Evolutionary conservation across 257 asterid species (phyloP).

Genomic region (Verbascum thapsus): DNA sequence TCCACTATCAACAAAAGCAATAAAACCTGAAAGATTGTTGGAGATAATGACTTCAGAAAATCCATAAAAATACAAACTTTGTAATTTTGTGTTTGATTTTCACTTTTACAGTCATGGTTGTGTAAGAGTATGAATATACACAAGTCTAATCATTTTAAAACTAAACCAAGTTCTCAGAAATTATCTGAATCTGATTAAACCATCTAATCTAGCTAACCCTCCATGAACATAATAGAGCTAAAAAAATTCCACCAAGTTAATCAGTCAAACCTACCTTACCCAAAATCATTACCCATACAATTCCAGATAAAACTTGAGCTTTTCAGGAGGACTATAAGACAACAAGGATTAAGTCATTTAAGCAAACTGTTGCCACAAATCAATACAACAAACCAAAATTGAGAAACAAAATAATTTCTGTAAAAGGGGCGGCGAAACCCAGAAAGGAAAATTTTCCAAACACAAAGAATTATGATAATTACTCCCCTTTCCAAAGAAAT

Average conservation of each 20-base stretch:
- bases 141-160: neutral
- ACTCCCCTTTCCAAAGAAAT: slow-evolving; percentile 26
- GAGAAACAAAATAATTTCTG: slow-evolving; percentile 6
- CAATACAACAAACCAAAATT: neutral
- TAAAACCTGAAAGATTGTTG: slow-evolving; percentile 53
- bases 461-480: slow-evolving; percentile 21
- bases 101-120: neutral
- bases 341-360: slow-evolving; percentile 18
- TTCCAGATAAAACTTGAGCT: neutral
- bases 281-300: slow-evolving; percentile 16
- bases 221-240: slow-evolving; percentile 19
- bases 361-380: slow-evolving; percentile 3
- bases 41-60: slow-evolving; percentile 21
- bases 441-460: slow-evolving; percentile 26
- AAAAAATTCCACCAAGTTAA: slow-evolving; percentile 18
- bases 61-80: neutral
- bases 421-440: slow-evolving; percentile 6
- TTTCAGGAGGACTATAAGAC: neutral
- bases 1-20: slow-evolving; percentile 57
- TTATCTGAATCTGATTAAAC: slow-evolving; percentile 7
- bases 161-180: slow-evolving; percentile 8
- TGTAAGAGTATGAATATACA: neutral
- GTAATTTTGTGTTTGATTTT: neutral
- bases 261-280: slow-evolving; percentile 9
- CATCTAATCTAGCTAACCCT: neutral